Evolutionary conservation across 768 basidiomycete species (phyloP), one percentile per base, ranked within the genome.

Genomic region (Rhodosporidiobolus odoratus): DNA sequence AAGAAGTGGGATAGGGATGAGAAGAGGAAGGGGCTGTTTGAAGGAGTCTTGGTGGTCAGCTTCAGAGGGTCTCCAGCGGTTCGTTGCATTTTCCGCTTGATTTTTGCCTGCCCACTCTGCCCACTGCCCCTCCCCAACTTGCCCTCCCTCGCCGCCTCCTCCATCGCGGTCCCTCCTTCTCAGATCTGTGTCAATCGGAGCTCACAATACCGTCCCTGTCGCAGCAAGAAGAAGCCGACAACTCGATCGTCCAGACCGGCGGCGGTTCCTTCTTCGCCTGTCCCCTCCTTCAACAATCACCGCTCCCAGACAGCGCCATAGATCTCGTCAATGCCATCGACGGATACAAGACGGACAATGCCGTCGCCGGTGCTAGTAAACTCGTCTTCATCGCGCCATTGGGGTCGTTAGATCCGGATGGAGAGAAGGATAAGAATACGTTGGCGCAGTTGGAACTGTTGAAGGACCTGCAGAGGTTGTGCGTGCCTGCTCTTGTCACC

Each of bases 11-110:
- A 30, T 21, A n/a, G 9, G 15, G 35, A 52, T 10, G 52, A 54
- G 30, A 34, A 19, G 53, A 45, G 72, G 23, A 56, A 35, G 52
- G 21, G 17, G 9, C 12, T 74, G 7, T 69, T 69, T 30, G 12
- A 65, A 47, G 62, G 58, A 9, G 27, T 63, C 19, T 38, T 69
- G 15, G 23, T 69, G n/a, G 57, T 69, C 32, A 53, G 37, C 25
- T 67, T 69, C 32, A 8, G 56, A 16, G 67, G 64, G 23, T 21
- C 35, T 16, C 2, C 9, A 4, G 8, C 41, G 25, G 71, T 65
- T 23, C 34, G 69, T 57, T 30, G 25, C 3, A 4, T 58, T 38
- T n/a, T 32, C 13, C 23, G 9, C 48, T 25, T 50, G 21, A 50
- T 30, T 1, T 23, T 30, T 19, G 3, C 30, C n/a, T 54, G 25